Conservation (phyloP, 2,329 filamentous ascomycete species). For the Alternaria novae-zelandiae region DNA sequence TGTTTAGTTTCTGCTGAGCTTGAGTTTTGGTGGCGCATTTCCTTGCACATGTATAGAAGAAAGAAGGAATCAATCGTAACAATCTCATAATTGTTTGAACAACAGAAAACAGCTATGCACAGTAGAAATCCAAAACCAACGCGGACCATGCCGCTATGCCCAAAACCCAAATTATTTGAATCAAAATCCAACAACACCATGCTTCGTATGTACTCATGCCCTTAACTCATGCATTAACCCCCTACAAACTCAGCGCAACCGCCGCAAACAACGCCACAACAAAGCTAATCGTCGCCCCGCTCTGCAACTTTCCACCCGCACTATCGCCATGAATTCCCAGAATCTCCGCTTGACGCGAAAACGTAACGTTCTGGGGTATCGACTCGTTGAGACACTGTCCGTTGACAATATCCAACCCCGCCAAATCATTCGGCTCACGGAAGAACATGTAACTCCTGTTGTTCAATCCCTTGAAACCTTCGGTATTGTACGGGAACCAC, state of each 20-base stretch:
- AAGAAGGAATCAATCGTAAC: background rate
- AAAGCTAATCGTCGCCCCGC: slow-evolving; percentile 41
- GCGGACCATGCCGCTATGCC: slow-evolving; percentile 1
- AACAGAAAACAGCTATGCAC: background rate
- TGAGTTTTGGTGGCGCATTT: no score
- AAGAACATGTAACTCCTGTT: slow-evolving; percentile 82
- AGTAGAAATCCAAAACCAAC: background rate
- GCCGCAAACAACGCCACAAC: slow-evolving; percentile 43
- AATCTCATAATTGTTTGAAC: background rate
- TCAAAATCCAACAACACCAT: background rate
- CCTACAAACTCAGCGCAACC: slow-evolving; percentile 32
- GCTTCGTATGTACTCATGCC: background rate
- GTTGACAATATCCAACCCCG: slow-evolving; percentile 67
- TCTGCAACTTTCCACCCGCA: slow-evolving; percentile 30
- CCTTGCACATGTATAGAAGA: no score
- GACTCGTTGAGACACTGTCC: slow-evolving; percentile 70
- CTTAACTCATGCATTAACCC: background rate
- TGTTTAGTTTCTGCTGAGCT: no score
- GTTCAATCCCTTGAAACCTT: slow-evolving; percentile 70
- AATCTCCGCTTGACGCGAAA: slow-evolving; percentile 52
- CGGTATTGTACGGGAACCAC: slow-evolving; percentile 77
- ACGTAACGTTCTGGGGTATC: slow-evolving; percentile 74
- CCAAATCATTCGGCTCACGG: slow-evolving; percentile 71
- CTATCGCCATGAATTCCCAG: slow-evolving; percentile 43
- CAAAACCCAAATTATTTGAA: background rate